Base-by-base conservation (phyloP, 441 rosid genomes). In the Pelargonium myrrhifolium region DNA sequence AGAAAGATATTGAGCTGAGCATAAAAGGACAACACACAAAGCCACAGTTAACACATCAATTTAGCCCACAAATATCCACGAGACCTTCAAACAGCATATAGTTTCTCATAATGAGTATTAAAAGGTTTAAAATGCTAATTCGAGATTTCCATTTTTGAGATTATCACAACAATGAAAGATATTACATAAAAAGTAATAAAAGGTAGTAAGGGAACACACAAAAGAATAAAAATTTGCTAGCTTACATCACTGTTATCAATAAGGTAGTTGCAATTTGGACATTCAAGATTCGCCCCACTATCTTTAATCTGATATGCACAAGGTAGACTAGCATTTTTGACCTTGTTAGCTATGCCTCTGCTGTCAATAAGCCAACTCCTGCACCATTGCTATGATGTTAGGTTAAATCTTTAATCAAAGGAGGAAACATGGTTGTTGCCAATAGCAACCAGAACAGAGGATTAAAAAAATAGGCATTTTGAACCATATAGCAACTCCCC, bases 201-300 rank as follows among this genome's bases (percentile, higher is more conserved):
- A 31, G 37, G 37, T 0, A 31, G 0, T 31, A 31, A 31, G 0
- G 0, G 0, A 1, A 49, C 9, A 15, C 6, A 1, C 5, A n/a
- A 1, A 15, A 49, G 56, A 49, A 12, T n/a, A 18, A 6, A 53
- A 9, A 53, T 4, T 20, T 37, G 69, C 66, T 26, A 70, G 68
- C 93, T 83, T 72, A 93, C 98, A 84, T 93, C 93, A 77, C 77
- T 84, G 78, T 89, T 93, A 69, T 89, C 87, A 37, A 90, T 91
- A 62, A 28, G 69, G 78, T 31, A 66, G 75, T 80, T 79, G 77
- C 99, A 93, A 61, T 85, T 83, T 18, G 97, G 97, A 77, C 97
- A 93, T 69, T 85, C 81, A 43, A 85, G 82, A 72, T 73, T 80
- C 40, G 95, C 87, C 9, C 90, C 95, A 65, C 70, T 77, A 73